phyloP scores from a whole-genome alignment of 1,139 yeast genomes.

The Pichia sp. region DNA sequence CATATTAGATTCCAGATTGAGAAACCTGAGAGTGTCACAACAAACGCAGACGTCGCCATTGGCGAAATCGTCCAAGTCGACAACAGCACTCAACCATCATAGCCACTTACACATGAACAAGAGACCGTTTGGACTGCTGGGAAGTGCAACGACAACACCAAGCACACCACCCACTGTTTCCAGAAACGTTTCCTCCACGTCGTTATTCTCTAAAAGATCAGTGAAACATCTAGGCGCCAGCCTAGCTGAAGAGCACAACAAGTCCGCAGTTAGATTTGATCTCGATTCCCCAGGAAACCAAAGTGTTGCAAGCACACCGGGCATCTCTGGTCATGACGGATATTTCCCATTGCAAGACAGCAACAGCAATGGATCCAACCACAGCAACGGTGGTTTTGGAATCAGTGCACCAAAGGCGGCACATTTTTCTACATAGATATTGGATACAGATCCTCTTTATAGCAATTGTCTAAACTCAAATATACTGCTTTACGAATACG shows the following conservation, averaged over 20 bases:
- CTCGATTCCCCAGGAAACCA: conserved; percentile 11
- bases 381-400: not conserved
- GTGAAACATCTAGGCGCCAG: not conserved
- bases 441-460: no score
- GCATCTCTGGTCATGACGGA: not conserved
- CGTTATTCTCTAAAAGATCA: conserved; percentile 5
- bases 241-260: not conserved
- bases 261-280: conserved; percentile 5
- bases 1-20: conserved; percentile 30
- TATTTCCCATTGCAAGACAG: conserved; percentile 2
- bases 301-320: conserved; percentile 13
- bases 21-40: conserved; percentile 21
- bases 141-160: conserved; percentile 8
- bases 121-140: not conserved
- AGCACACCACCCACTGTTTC: conserved; percentile 31
- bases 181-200: conserved; percentile 22
- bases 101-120: not conserved
- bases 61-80: conserved; percentile 4
- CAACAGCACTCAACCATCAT: conserved; percentile 1
- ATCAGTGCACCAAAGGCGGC: conserved; percentile 9
- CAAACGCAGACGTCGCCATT: not conserved
- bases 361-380: not conserved
- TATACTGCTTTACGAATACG: no score
- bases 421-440: not conserved
- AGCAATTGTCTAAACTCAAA: no score